phyloP scores from a whole-genome alignment of 1,139 yeast genomes.

The Casaregolazyma lundiana region DNA sequence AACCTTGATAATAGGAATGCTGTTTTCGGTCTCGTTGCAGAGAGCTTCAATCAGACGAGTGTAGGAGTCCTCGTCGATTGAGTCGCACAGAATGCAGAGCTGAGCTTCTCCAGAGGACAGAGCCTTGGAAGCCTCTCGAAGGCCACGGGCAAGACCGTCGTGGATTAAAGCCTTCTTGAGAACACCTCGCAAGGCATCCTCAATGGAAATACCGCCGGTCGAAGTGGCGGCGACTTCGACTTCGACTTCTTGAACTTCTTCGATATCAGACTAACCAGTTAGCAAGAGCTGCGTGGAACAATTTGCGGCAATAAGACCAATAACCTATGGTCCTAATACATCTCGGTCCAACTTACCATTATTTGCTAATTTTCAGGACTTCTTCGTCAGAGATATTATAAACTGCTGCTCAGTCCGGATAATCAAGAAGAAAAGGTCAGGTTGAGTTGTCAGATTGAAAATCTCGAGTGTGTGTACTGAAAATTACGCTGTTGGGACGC shows the following conservation, averaged over 20 bases:
- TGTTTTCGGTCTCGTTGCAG: slow-evolving; percentile 95
- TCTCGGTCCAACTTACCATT: neutral
- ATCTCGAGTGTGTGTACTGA: slow-evolving; percentile 5
- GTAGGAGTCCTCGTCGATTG: slow-evolving; percentile 97
- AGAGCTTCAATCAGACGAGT: slow-evolving; percentile 98
- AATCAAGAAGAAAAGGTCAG: slow-evolving; percentile 3
- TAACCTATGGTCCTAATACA: neutral
- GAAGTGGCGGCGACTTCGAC: slow-evolving; percentile 74
- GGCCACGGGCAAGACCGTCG: slow-evolving; percentile 99
- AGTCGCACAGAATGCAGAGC: slow-evolving; percentile 95
- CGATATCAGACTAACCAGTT: slow-evolving; percentile 44
- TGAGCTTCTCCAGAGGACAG: slow-evolving; percentile 92
- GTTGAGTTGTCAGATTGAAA: neutral
- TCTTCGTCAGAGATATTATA: slow-evolving; percentile 31
- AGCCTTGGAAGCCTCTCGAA: slow-evolving; percentile 99
- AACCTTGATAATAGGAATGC: slow-evolving; percentile 97
- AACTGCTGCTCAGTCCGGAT: slow-evolving; percentile 32
- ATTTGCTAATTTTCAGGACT: slow-evolving; percentile 29
- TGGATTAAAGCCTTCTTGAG: slow-evolving; percentile 96
- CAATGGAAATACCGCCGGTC: slow-evolving; percentile 86
- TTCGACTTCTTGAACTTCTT: slow-evolving; percentile 43
- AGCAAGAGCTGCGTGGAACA: neutral
- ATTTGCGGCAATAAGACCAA: neutral
- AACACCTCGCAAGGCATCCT: slow-evolving; percentile 98
- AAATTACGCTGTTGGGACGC: neutral